These are phyloP conservation scores for Saururus chinensis DNA, from an alignment of 164 flowering plant genomes.

Conservation along the genomic window DNA sequence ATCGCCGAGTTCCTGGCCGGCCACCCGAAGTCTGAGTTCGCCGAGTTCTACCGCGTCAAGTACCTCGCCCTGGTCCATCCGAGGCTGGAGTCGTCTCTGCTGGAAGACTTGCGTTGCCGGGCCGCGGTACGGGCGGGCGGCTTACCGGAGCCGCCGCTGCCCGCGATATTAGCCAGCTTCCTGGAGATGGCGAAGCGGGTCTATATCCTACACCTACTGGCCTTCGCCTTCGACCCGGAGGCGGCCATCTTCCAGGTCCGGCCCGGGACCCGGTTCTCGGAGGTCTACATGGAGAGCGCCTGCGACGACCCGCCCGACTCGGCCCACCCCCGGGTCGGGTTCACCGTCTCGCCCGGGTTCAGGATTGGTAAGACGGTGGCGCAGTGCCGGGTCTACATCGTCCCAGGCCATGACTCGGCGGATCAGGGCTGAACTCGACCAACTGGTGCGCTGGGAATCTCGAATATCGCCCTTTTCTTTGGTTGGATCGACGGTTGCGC, in stretches of 20 bases:
- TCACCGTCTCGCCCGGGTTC: slow-evolving; percentile 85
- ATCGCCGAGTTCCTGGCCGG: slow-evolving; percentile 24
- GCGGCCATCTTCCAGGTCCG: slow-evolving; percentile 49
- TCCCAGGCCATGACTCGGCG: slow-evolving; percentile 11
- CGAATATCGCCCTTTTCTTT: not conserved
- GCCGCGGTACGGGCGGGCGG: slow-evolving; percentile 39
- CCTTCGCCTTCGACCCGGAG: slow-evolving; percentile 39
- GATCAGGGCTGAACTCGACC: no score
- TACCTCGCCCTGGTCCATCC: slow-evolving; percentile 61
- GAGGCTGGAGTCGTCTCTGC: slow-evolving; percentile 68
- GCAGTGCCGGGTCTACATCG: slow-evolving; percentile 57
- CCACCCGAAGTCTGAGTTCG: slow-evolving; percentile 33
- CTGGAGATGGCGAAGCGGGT: slow-evolving; percentile 65
- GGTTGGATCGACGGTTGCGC: not conserved
- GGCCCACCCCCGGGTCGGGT: slow-evolving; percentile 30
- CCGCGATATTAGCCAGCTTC: slow-evolving; percentile 48
- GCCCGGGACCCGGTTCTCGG: slow-evolving; percentile 51
- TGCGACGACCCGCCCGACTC: slow-evolving; percentile 21
- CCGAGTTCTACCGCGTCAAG: slow-evolving; percentile 43
- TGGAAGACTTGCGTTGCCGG: slow-evolving; percentile 58
- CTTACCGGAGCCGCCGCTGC: slow-evolving; percentile 27
- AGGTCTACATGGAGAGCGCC: slow-evolving; percentile 73
- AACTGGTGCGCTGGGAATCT: no score
- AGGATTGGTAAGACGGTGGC: slow-evolving; percentile 51
- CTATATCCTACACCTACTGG: slow-evolving; percentile 57